These are phyloP conservation scores for Pseudopithomyces chartarum DNA, from an alignment of 2,329 filamentous ascomycete genomes.

Conservation along the genomic window DNA sequence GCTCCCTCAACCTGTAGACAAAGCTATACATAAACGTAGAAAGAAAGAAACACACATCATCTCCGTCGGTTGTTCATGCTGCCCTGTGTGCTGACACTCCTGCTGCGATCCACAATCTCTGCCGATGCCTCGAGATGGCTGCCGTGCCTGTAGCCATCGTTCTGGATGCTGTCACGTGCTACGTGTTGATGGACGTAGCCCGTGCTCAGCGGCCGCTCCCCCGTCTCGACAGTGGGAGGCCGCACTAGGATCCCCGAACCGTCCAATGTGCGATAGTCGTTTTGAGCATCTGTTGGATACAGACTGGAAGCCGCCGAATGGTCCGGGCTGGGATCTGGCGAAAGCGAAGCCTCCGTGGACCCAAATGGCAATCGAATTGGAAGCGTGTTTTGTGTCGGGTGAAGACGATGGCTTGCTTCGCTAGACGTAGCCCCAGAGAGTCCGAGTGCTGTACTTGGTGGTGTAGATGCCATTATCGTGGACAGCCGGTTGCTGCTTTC, in stretches of 20 bases:
- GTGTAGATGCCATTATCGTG: slow-evolving; percentile 30
- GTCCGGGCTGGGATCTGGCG: slow-evolving; percentile 40
- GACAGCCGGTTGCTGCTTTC: slow-evolving; percentile 32
- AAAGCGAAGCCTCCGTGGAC: slow-evolving; percentile 41
- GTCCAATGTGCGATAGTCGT: slow-evolving; percentile 20
- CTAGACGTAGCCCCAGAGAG: slow-evolving; percentile 15
- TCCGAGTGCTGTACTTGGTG: slow-evolving; percentile 19
- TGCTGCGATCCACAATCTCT: slow-evolving; percentile 44
- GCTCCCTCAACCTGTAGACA: background rate
- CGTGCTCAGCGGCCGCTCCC: slow-evolving; percentile 41
- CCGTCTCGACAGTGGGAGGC: slow-evolving; percentile 22
- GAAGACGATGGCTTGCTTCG: slow-evolving; percentile 27
- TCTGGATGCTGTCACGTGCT: slow-evolving; percentile 45
- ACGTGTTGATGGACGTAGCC: slow-evolving; percentile 47
- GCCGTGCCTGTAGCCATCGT: slow-evolving; percentile 33
- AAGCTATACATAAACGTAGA: background rate
- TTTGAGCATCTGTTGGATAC: slow-evolving; percentile 28
- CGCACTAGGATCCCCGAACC: slow-evolving; percentile 14
- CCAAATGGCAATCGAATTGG: slow-evolving; percentile 44
- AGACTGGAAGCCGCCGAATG: slow-evolving; percentile 43
- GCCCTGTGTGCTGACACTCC: slow-evolving; percentile 38
- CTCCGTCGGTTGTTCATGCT: slow-evolving; percentile 24
- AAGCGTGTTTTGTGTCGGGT: slow-evolving; percentile 26
- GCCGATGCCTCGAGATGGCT: slow-evolving; percentile 42
- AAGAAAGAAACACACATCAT: background rate